Conservation (phyloP, 2,329 filamentous ascomycete species). For the Trichoderma sp. region DNA sequence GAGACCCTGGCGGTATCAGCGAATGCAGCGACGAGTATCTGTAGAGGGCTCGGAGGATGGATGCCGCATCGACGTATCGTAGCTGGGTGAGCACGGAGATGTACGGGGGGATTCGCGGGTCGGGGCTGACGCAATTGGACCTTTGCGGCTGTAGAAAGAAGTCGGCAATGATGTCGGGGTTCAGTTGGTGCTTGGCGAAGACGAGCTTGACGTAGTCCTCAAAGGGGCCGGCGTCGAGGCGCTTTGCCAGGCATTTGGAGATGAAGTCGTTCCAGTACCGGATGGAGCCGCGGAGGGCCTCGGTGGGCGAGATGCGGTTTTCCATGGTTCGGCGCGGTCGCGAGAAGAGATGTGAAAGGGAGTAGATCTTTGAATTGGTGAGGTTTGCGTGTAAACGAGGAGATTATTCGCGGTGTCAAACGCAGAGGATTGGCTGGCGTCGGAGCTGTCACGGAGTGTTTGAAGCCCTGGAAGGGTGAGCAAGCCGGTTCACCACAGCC, state of each 20-base stretch:
- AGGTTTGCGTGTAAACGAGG: background rate
- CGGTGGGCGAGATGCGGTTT: conserved; percentile 22
- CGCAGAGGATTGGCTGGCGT: background rate
- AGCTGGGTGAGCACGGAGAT: conserved; percentile 52
- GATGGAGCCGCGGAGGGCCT: conserved; percentile 30
- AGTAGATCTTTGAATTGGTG: background rate
- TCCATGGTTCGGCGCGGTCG: conserved; percentile 28
- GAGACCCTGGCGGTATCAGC: conserved; percentile 16
- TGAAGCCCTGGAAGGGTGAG: background rate
- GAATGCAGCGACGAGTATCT: conserved; percentile 54
- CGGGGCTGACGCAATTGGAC: conserved; percentile 48
- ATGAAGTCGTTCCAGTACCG: conserved; percentile 52
- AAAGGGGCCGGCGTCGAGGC: conserved; percentile 54
- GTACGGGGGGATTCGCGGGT: conserved; percentile 59
- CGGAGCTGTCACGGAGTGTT: background rate
- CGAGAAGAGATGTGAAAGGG: no score
- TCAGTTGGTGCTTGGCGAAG: conserved; percentile 49
- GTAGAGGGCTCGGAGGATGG: conserved; percentile 54
- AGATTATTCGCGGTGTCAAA: background rate
- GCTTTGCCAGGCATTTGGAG: conserved; percentile 45
- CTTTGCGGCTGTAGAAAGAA: conserved; percentile 55
- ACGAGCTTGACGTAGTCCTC: conserved; percentile 49
- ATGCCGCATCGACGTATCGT: conserved; percentile 51
- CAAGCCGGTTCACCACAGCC: background rate
- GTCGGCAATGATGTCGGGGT: conserved; percentile 51